These are phyloP conservation scores for Myxozyma neotropica DNA, from an alignment of 805 yeast species.

Conservation along the genomic window DNA sequence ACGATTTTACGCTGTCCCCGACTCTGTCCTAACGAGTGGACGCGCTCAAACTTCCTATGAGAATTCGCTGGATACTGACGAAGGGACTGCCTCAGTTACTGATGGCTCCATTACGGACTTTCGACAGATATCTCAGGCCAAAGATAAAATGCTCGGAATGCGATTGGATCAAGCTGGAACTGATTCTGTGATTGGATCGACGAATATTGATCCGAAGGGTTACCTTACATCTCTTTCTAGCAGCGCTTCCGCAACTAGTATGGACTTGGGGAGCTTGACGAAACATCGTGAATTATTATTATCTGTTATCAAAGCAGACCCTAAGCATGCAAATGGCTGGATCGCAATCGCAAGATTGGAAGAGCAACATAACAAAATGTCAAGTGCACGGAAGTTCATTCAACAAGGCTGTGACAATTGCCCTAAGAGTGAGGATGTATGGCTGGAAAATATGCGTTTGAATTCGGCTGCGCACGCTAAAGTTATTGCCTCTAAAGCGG, in stretches of 20 bases:
- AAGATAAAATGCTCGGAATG: constrained; percentile 59
- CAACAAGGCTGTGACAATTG: constrained; percentile 74
- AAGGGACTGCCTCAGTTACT: constrained; percentile 31
- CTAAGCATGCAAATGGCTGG: constrained; percentile 77
- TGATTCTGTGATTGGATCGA: constrained; percentile 32
- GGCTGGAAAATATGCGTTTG: constrained; percentile 79
- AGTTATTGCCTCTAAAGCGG: constrained; percentile 65
- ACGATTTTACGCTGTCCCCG: constrained; percentile 83
- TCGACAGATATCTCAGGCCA: constrained; percentile 61
- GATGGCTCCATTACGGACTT: constrained; percentile 49
- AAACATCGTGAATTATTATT: constrained; percentile 62
- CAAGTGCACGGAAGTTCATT: constrained; percentile 61
- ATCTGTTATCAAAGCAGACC: constrained; percentile 73
- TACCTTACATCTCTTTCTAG: constrained; percentile 49
- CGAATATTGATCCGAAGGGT: constrained; percentile 44
- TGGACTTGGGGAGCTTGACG: constrained; percentile 50
- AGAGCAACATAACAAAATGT: constrained; percentile 58
- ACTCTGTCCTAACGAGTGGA: constrained; percentile 54
- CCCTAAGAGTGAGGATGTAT: constrained; percentile 68
- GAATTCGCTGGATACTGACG: constrained; percentile 41
- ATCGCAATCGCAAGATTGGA: constrained; percentile 83
- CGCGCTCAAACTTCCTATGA: constrained; percentile 41
- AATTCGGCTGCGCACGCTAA: constrained; percentile 56
- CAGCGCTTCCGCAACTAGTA: constrained; percentile 11
- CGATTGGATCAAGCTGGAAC: constrained; percentile 51